A percentile compares a stretch with the other conserved stretches of the same genome.
Evolutionary conservation across 176 grass and related monocot genomes (phyloP).

Genomic region (Oryza australiensis): DNA sequence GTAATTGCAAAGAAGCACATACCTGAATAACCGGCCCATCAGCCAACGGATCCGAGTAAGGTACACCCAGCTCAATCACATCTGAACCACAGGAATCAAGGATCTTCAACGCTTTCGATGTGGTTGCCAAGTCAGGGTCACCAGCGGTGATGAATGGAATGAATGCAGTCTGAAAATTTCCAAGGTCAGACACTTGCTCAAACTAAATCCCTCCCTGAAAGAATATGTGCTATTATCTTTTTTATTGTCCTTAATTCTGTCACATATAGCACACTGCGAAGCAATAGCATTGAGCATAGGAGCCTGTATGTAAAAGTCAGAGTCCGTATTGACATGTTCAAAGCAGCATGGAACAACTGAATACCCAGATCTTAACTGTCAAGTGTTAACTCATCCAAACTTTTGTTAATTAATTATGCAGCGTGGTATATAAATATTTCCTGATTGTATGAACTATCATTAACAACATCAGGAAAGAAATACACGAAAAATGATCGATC

Average conservation of each 20-base stretch:
- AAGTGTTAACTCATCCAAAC: neutral
- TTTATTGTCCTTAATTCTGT: neutral
- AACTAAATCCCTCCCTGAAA: conserved; percentile 2
- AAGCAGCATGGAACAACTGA: neutral
- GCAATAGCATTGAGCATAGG: neutral
- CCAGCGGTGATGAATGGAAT: conserved; percentile 92
- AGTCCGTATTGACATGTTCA: too few relatives aligned
- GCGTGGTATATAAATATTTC: neutral
- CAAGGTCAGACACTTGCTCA: neutral
- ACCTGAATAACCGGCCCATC: conserved; percentile 97
- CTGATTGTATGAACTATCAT: neutral
- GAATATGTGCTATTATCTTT: neutral
- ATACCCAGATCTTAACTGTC: neutral
- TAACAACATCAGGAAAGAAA: neutral
- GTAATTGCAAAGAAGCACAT: neutral
- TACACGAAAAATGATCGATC: neutral
- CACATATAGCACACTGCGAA: neutral
- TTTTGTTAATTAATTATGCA: neutral
- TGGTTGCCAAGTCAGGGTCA: conserved; percentile 81
- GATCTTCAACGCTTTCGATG: conserved; percentile 73
- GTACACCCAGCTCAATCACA: conserved; percentile 85
- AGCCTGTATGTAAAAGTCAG: neutral
- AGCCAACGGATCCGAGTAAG: conserved; percentile 86
- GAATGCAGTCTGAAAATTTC: conserved; percentile 61
- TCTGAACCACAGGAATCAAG: conserved; percentile 82